A percentile compares a stretch with the other conserved stretches of the same genome.
phyloP scores from a whole-genome alignment of 2,329 filamentous ascomycete species.

The Colletotrichum brevisporum region DNA sequence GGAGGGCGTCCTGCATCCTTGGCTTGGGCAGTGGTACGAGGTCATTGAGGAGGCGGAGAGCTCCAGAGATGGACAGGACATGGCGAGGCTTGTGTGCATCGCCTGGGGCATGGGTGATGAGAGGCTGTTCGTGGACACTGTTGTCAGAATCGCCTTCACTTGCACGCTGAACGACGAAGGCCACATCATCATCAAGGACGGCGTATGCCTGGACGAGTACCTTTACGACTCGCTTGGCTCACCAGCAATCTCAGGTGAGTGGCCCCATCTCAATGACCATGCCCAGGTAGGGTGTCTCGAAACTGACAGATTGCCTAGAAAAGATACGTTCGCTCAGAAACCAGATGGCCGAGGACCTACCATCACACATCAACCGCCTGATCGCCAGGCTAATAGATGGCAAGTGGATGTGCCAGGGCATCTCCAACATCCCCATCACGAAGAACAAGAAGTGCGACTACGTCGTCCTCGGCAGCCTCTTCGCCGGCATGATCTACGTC shows the following conservation, averaged over 20 bases:
- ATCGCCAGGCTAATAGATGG: slow-evolving; percentile 25
- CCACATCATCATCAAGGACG: slow-evolving; percentile 17
- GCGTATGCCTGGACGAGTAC: slow-evolving; percentile 17
- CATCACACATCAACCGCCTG: slow-evolving; percentile 27
- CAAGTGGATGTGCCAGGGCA: slow-evolving; percentile 32
- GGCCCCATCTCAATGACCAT: background rate
- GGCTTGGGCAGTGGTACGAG: slow-evolving; percentile 28
- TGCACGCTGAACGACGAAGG: slow-evolving; percentile 3
- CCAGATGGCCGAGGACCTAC: slow-evolving; percentile 24
- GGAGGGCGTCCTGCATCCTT: slow-evolving; percentile 31
- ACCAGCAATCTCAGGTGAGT: slow-evolving; percentile 22
- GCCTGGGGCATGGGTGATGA: slow-evolving; percentile 33
- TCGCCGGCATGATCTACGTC: slow-evolving; percentile 28
- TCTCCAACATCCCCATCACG: slow-evolving; percentile 32
- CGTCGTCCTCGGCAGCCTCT: slow-evolving; percentile 28
- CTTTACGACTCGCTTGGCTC: slow-evolving; percentile 29
- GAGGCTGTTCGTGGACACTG: slow-evolving; percentile 12
- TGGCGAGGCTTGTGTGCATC: slow-evolving; percentile 25
- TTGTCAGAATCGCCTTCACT: slow-evolving; percentile 12
- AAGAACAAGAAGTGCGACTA: slow-evolving; percentile 38
- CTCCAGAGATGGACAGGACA: slow-evolving; percentile 2
- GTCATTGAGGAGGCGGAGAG: background rate
- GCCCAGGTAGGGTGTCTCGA: no score
- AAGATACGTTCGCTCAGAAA: slow-evolving; percentile 13
- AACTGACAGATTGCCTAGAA: background rate